phyloP scores from a whole-genome alignment of 2,329 filamentous ascomycete genomes.

The Ceratocystis variospora region DNA sequence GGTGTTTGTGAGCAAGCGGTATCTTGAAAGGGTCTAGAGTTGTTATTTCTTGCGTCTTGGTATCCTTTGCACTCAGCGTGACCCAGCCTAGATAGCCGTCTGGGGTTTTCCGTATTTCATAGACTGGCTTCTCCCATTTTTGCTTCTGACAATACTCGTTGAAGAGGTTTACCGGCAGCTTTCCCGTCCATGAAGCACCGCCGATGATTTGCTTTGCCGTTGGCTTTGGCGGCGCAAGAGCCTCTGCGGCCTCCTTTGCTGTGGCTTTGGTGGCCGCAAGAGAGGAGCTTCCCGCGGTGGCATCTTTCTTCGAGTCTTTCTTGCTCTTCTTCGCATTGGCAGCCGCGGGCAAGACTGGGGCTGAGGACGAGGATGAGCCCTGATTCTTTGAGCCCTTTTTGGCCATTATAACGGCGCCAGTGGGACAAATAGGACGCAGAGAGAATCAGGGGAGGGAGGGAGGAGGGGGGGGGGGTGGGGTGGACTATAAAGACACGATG shows the following conservation, averaged over 20 bases:
- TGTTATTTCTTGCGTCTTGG: slow-evolving; percentile 67
- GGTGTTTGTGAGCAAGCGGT: slow-evolving; percentile 59
- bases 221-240: slow-evolving; percentile 39
- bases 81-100: slow-evolving; percentile 71
- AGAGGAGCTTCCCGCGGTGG: background rate
- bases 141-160: slow-evolving; percentile 93
- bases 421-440: background rate
- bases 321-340: slow-evolving; percentile 15
- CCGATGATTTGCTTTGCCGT: slow-evolving; percentile 73
- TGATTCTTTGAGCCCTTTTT: slow-evolving; percentile 16
- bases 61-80: slow-evolving; percentile 59
- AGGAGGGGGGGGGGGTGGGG: background rate
- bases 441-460: background rate
- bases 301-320: slow-evolving; percentile 6
- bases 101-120: slow-evolving; percentile 61
- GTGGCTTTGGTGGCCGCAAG: slow-evolving; percentile 14
- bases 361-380: background rate
- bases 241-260: slow-evolving; percentile 9
- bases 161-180: slow-evolving; percentile 83
- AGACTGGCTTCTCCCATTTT: slow-evolving; percentile 89
- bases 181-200: slow-evolving; percentile 92
- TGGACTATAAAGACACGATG: background rate
- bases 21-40: slow-evolving; percentile 71
- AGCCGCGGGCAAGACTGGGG: background rate
- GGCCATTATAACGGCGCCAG: slow-evolving; percentile 7